Evolutionary conservation across 495 filamentous ascomycete genomes (phyloP).

Genomic region (Lasiosphaeris hirsuta): DNA sequence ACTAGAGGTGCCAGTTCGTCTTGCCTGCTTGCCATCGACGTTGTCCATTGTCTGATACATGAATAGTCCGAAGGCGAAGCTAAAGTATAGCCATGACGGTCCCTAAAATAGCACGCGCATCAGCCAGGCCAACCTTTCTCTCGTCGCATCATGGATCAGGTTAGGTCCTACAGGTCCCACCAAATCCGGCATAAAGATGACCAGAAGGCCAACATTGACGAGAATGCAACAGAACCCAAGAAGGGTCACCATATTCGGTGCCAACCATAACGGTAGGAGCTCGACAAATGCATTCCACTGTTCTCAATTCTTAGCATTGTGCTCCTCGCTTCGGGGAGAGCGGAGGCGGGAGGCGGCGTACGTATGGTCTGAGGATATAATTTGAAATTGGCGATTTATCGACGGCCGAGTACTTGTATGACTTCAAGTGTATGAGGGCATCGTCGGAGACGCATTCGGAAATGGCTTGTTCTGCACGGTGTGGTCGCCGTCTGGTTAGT

Average conservation of each 20-base stretch:
- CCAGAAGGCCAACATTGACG: constrained; percentile 74
- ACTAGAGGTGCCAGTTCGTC: constrained; percentile 91
- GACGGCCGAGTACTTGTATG: constrained; percentile 94
- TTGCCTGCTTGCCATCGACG: constrained; percentile 94
- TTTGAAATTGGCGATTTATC: constrained; percentile 94
- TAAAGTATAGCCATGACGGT: constrained; percentile 89
- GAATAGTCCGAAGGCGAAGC: constrained; percentile 90
- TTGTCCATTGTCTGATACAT: constrained; percentile 99
- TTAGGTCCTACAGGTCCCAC: constrained; percentile 70
- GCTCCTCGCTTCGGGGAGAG: background rate
- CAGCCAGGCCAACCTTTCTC: background rate
- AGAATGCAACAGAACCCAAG: constrained; percentile 94
- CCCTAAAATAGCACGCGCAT: constrained; percentile 46
- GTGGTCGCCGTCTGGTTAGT: constrained; percentile 24
- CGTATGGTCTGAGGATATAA: constrained; percentile 92
- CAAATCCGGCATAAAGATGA: constrained; percentile 84
- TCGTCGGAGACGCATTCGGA: constrained; percentile 59
- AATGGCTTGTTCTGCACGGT: constrained; percentile 42
- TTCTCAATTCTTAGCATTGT: constrained; percentile 10
- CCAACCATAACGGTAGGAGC: constrained; percentile 89
- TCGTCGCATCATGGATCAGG: background rate
- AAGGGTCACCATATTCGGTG: constrained; percentile 96
- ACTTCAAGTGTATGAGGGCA: constrained; percentile 76
- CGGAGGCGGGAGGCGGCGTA: constrained; percentile 47
- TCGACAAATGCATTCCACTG: constrained; percentile 98